Conservation (phyloP, 1,284 basidiomycete genomes). For the Melampsora americana region DNA sequence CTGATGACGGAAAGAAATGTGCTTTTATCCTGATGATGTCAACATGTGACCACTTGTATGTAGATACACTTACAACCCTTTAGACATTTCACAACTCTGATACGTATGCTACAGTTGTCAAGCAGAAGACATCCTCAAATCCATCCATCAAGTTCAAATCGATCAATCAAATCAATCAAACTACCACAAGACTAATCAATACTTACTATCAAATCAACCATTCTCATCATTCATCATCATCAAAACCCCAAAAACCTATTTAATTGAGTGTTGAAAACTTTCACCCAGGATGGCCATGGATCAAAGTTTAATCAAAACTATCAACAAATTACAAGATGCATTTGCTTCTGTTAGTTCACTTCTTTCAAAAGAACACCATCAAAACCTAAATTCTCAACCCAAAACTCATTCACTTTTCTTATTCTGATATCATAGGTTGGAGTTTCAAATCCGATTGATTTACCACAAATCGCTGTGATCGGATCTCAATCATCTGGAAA, state of each 20-base stretch:
- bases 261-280: neutral
- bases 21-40: no score
- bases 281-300: conserved; percentile 32
- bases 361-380: neutral
- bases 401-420: neutral
- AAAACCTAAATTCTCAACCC: neutral
- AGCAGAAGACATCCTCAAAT: no score
- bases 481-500: conserved; percentile 59
- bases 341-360: conserved; percentile 58
- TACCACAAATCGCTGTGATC: conserved; percentile 62
- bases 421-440: conserved; percentile 46
- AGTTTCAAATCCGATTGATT: conserved; percentile 55
- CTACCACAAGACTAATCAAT: no score
- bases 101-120: no score
- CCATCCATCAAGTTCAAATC: no score
- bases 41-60: no score
- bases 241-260: neutral
- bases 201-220: no score
- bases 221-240: neutral
- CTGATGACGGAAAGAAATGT: no score
- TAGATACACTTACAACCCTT: no score
- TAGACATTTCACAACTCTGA: no score
- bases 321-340: conserved; percentile 58
- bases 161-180: no score
- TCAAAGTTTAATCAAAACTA: conserved; percentile 31